A percentile compares a stretch with the other conserved stretches of the same genome.
phyloP scores from a whole-genome alignment of 2,329 filamentous ascomycete genomes.

The Hawksworthiomyces lignivorus region DNA sequence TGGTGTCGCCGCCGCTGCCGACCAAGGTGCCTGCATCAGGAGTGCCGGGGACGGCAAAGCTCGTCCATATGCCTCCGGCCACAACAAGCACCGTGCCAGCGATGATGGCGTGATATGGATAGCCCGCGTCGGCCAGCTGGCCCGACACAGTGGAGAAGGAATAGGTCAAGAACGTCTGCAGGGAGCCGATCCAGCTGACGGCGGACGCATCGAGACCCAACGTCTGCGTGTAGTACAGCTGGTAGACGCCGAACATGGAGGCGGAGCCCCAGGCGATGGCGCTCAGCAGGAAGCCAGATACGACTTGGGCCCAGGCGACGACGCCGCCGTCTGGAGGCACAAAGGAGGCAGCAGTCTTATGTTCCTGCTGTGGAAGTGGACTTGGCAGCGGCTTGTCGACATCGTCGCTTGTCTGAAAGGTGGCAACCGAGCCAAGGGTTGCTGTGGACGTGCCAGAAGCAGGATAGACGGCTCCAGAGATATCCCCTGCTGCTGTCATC shows the following conservation, averaged over 20 bases:
- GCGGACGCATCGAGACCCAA: constrained; percentile 26
- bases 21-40: too few relatives aligned
- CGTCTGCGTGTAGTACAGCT: constrained; percentile 34
- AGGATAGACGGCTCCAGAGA: too few relatives aligned
- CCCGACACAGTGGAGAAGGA: constrained; percentile 40
- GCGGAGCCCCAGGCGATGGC: constrained; percentile 43
- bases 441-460: too few relatives aligned
- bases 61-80: constrained; percentile 41
- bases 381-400: too few relatives aligned
- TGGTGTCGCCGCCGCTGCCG: background rate
- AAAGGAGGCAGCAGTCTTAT: too few relatives aligned
- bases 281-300: constrained; percentile 39
- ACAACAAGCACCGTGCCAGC: constrained; percentile 34
- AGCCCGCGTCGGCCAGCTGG: constrained; percentile 42
- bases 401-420: background rate
- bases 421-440: background rate
- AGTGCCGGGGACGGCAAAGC: constrained; percentile 41
- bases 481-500: too few relatives aligned
- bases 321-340: constrained; percentile 39
- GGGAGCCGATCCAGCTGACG: constrained; percentile 43
- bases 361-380: too few relatives aligned
- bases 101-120: constrained; percentile 32
- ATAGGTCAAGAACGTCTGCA: constrained; percentile 44
- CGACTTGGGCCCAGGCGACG: constrained; percentile 42
- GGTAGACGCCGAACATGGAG: constrained; percentile 40